phyloP scores from a whole-genome alignment of 148 eudicot genomes.

The Agrostemma githago region DNA sequence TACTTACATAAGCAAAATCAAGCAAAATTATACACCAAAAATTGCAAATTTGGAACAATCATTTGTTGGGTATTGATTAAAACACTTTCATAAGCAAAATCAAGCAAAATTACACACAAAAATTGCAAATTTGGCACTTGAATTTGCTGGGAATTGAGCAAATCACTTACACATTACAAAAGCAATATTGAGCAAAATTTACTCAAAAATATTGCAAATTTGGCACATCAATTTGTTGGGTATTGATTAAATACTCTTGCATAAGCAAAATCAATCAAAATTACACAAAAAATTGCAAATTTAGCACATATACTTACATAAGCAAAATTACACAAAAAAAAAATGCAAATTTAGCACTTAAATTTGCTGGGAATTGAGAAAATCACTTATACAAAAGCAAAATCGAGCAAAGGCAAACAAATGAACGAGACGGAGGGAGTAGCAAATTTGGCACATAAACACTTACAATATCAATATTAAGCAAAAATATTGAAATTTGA shows the following conservation, averaged over 20 bases:
- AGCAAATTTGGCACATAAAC: too few species aligned
- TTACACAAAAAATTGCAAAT: background rate
- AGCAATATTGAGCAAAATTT: background rate
- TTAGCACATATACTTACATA: background rate
- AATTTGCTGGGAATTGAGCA: background rate
- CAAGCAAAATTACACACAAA: too few species aligned
- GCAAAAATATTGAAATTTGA: background rate
- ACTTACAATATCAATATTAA: too few species aligned
- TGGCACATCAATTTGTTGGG: background rate
- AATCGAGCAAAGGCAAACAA: conserved; percentile 20
- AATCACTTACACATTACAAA: background rate
- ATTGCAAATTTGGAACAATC: background rate
- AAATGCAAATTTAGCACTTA: background rate
- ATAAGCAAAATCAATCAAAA: too few species aligned
- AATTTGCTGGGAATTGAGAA: conserved; percentile 2
- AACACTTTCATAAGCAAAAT: too few species aligned
- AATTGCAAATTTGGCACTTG: background rate
- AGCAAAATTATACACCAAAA: too few species aligned
- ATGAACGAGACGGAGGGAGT: too few species aligned
- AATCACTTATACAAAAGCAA: conserved; percentile 25
- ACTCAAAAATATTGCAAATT: background rate
- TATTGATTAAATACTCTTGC: background rate
- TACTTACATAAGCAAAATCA: background rate
- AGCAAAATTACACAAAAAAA: background rate
- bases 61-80: too few species aligned